Evolutionary conservation across 2,329 filamentous ascomycete species (phyloP).

Genomic region (Ceratocystis destructans): DNA sequence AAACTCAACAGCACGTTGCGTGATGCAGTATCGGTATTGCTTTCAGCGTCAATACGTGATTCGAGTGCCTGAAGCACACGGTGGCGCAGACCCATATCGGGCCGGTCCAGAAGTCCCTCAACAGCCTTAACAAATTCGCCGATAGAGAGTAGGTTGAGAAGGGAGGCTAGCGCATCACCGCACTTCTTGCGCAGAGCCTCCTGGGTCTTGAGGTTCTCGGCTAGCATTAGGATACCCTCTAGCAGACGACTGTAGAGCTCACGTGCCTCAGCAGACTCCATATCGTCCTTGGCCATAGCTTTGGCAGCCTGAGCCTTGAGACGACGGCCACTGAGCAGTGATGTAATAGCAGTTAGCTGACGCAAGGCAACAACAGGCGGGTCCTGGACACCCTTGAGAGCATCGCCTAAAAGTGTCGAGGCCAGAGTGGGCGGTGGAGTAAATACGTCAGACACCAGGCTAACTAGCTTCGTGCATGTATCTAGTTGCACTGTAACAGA

Average conservation of each 20-base stretch:
- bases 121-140: constrained; percentile 81
- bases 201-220: constrained; percentile 47
- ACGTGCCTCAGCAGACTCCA: constrained; percentile 51
- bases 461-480: constrained; percentile 63
- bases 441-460: constrained; percentile 61
- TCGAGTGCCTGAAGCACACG: constrained; percentile 74
- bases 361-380: constrained; percentile 38
- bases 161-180: constrained; percentile 59
- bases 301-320: constrained; percentile 42
- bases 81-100: constrained; percentile 60
- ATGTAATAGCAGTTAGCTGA: constrained; percentile 43
- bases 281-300: constrained; percentile 47
- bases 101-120: constrained; percentile 63
- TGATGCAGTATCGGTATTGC: constrained; percentile 52
- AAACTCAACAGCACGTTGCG: constrained; percentile 63
- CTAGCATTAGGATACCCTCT: constrained; percentile 50
- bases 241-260: constrained; percentile 56
- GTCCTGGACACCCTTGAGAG: constrained; percentile 25
- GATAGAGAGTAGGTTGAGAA: constrained; percentile 76
- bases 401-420: constrained; percentile 49
- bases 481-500: constrained; percentile 61
- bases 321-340: constrained; percentile 44
- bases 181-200: constrained; percentile 43
- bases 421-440: constrained; percentile 62
- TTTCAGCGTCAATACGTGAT: constrained; percentile 59